Base-by-base conservation (phyloP, 2,329 filamentous ascomycete genomes). In the Davidsoniella australis region DNA sequence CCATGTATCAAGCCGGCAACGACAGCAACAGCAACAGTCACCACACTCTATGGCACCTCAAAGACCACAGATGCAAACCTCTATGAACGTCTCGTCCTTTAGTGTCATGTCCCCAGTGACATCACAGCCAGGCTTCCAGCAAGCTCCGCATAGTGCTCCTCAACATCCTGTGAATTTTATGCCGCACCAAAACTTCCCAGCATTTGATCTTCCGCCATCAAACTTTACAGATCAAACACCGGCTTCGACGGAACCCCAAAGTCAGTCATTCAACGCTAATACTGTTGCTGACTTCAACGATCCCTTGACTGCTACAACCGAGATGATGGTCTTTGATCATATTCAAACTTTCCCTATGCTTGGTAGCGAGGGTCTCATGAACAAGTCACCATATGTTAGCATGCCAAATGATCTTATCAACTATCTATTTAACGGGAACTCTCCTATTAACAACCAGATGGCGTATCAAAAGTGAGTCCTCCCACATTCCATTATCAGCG, bases 361-460 rank as follows among this genome's bases (percentile, higher is more conserved):
- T 63, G 86, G 86, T 14, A 80, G 75, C 23, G 86, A 94, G 57
- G 81, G 77, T 16, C 80, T 85, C 53, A 58, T 76, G 39, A 88
- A 84, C 57, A 84, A 89, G 51, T 94, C 87, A 2, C 87, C 89
- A 0, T 89, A 89, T 60, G 72, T 73, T 3, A 80, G 82, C 7
- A 83, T 93, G 67, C 82, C 85, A 0, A 85, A 93, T 59, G 86
- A 94, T 59, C 91, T 91, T 58, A 80, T 88, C 55, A 80, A 82
- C 4, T 94, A 83, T 70, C 64, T 93, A 23, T 93, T 93, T 64
- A 88, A 83, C 39, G 26, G 46, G 10, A 40, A 29, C 59, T 61
- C 62, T 2, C 54, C 61, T 5, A 54, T 57, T 2, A 47, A 38
- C 5, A 45, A 24, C 56, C 60, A 16, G 41, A 39, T 38, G 48